Conservation (phyloP, 345 rosid genomes). For the Psidium guajava region DNA sequence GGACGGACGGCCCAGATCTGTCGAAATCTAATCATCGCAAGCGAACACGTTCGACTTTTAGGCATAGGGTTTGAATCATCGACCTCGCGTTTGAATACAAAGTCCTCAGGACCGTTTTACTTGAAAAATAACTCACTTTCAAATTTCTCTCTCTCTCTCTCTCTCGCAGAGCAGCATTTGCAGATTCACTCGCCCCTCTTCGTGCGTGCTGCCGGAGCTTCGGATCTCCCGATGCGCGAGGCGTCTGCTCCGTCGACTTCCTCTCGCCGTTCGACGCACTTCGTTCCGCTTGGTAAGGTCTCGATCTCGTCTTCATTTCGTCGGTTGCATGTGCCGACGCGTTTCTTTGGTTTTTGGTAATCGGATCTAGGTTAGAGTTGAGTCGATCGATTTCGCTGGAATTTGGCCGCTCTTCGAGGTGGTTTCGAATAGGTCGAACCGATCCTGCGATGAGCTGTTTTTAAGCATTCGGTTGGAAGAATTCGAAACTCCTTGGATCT, state of each 20-base stretch:
- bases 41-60: slow-evolving; percentile 18
- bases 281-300: slow-evolving; percentile 24
- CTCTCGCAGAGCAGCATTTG: background rate
- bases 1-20: background rate
- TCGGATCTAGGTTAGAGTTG: background rate
- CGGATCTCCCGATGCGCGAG: slow-evolving; percentile 34
- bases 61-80: slow-evolving; percentile 35
- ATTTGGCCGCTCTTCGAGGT: background rate
- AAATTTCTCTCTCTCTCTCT: slow-evolving; percentile 1
- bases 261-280: background rate
- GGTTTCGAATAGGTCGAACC: background rate
- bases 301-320: background rate
- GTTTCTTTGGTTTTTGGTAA: background rate
- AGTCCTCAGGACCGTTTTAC: background rate
- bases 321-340: background rate
- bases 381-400: background rate
- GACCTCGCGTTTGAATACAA: slow-evolving; percentile 33
- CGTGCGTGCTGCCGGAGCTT: background rate
- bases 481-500: background rate
- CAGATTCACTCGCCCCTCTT: background rate
- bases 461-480: background rate
- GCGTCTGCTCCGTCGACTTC: slow-evolving; percentile 1
- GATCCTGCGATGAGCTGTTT: background rate
- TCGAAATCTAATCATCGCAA: background rate
- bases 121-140: background rate